Base-by-base conservation (phyloP, 257 asterid species). In the Paulownia fortunei region DNA sequence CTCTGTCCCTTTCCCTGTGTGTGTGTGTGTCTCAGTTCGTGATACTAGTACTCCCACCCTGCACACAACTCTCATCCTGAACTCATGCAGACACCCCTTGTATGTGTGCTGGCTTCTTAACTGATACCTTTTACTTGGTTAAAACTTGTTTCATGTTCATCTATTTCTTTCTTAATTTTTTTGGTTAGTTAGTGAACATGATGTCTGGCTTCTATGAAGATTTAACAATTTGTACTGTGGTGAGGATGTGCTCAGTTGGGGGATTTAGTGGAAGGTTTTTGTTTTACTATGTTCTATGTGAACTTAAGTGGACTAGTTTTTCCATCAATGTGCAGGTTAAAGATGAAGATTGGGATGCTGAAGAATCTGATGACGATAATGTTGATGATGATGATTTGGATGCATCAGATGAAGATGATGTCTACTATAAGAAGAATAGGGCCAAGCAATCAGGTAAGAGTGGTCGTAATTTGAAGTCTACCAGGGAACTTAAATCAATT, bases 331-430 rank as follows among this genome's bases (percentile, higher is more conserved):
- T 83, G 71, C 84, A 96, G 98, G 88, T 76, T 63, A 89, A 88
- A 84, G 89, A 92, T 78, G 95, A 86, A n/a, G 97, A 91, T 84
- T 96, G 97, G 97, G 95, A 82, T 82, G 97, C 83, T 70, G 98
- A 86, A 86, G 98, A 88, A 81, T 93, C 98, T 80, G 99, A 96
- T 36, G 99, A 89, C 54, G 92, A 87, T 74, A 87, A 80, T 81
- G 85, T 65, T 76, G 90, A 86, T 42, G 97, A 87, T 74, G 96
- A 86, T 61, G 94, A 91, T 80, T 79, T 92, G 88, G 92, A 87
- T 76, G 52, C 88, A 65, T 90, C 97, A 19, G 97, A 93, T 77
- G 98, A 90, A 62, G 97, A 92, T 72, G 96, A 84, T 65, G 76
- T 42, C 44, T 89, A 79, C 67, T 83, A 42, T 54, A 88, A 84